phyloP scores from a whole-genome alignment of 1,139 yeast genomes.

The Saccharomyces hybrid region DNA sequence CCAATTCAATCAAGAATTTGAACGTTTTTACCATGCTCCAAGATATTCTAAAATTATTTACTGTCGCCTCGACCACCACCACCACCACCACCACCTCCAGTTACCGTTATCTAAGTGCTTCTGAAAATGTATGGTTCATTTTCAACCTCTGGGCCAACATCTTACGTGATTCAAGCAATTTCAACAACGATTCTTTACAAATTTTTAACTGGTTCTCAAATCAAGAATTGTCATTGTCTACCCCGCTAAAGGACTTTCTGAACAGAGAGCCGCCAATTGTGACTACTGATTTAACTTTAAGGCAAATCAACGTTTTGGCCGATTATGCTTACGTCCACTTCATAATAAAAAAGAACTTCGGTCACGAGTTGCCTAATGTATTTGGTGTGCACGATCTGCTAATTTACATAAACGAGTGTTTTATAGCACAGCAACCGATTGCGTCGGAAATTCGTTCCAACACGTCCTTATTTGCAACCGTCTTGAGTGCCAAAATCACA shows the following conservation, averaged over 20 bases:
- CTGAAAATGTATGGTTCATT: slow-evolving; percentile 3
- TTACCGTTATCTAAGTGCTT: background rate
- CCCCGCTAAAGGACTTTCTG: background rate
- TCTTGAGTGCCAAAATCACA: background rate
- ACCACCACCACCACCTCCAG: too few species aligned
- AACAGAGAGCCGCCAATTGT: background rate
- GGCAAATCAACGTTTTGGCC: background rate
- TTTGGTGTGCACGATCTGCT: background rate
- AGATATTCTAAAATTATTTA: background rate
- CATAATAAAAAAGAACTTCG: background rate
- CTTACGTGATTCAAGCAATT: background rate
- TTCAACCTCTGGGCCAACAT: slow-evolving; percentile 9
- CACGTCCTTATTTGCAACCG: background rate
- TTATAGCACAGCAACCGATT: background rate
- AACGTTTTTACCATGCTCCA: background rate
- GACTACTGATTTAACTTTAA: background rate
- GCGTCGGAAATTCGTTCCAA: background rate
- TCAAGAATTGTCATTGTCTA: slow-evolving; percentile 4
- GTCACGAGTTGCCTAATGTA: background rate
- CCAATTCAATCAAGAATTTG: background rate
- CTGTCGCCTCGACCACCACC: background rate
- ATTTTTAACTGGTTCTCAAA: slow-evolving; percentile 8
- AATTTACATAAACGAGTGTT: background rate
- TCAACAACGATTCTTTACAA: slow-evolving; percentile 1
- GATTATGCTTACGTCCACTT: background rate